A percentile compares a stretch with the other conserved stretches of the same genome.
Evolutionary conservation across 73 alveolate species (phyloP).

Genomic region (Blepharisma japonicum): DNA sequence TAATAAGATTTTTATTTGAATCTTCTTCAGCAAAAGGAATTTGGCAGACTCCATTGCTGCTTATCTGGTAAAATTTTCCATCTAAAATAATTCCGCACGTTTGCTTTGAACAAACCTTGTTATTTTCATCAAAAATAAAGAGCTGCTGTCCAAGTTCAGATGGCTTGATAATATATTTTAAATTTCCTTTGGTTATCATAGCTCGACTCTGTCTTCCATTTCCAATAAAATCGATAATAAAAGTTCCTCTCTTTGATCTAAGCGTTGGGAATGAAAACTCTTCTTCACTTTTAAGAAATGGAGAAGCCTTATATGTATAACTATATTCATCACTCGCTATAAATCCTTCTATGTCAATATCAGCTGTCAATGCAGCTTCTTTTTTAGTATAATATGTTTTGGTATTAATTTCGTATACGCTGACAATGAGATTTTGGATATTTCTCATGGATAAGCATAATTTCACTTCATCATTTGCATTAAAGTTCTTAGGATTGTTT

Average conservation of each 20-base stretch:
- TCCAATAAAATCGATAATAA: conserved; percentile 43
- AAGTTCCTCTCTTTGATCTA: conserved; percentile 32
- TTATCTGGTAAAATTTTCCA: conserved; percentile 22
- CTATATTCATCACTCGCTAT: conserved; percentile 30
- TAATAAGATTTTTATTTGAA: not conserved
- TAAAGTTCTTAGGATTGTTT: not conserved
- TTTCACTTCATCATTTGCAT: not conserved
- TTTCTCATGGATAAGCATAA: not conserved
- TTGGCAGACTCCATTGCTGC: not conserved
- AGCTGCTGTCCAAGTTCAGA: conserved; percentile 50
- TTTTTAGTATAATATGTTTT: conserved; percentile 33
- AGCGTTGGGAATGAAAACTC: conserved; percentile 35
- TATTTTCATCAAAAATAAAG: conserved; percentile 57
- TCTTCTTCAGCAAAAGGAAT: conserved; percentile 34
- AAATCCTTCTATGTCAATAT: conserved; percentile 42
- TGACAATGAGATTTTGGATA: conserved; percentile 24
- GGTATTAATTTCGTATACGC: conserved; percentile 43
- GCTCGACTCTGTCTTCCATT: conserved; percentile 42
- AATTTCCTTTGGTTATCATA: conserved; percentile 52
- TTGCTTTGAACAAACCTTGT: conserved; percentile 37
- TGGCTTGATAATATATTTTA: conserved; percentile 43
- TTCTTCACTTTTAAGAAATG: not conserved
- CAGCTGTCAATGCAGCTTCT: too few species aligned
- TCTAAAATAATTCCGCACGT: conserved; percentile 37
- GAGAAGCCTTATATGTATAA: not conserved